Evolutionary conservation across 257 asterid genomes (phyloP).

Genomic region (Eucommia ulmoides): DNA sequence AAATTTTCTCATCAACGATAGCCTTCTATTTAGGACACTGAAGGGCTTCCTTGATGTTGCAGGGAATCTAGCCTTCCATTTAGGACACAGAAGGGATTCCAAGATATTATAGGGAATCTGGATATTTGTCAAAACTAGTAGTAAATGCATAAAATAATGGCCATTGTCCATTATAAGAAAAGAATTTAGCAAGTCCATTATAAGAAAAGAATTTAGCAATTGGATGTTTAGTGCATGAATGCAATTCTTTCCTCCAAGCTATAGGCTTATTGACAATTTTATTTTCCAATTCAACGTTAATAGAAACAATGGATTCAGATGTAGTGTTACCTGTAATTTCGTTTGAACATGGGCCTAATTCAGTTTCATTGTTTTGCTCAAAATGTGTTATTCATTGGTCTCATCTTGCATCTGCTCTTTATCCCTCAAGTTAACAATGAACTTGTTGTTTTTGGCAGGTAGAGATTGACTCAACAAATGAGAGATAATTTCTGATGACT

Average conservation of each 20-base stretch:
- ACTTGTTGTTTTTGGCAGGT: no score
- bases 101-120: no score
- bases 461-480: no score
- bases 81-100: no score
- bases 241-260: not conserved
- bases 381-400: not conserved
- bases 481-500: no score
- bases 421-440: not conserved
- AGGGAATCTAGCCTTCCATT: no score
- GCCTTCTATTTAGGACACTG: not conserved
- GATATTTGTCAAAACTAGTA: not conserved
- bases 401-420: not conserved
- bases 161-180: no score
- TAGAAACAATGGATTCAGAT: not conserved
- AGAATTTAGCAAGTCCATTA: no score
- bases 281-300: not conserved
- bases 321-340: not conserved
- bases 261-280: not conserved
- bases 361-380: no score
- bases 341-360: not conserved
- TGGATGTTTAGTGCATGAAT: not conserved
- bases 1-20: not conserved
- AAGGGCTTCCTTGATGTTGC: no score
- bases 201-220: not conserved
- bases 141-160: not conserved